Conservation (phyloP, 208 protist genomes). For the Novymonas esmeraldas region DNA sequence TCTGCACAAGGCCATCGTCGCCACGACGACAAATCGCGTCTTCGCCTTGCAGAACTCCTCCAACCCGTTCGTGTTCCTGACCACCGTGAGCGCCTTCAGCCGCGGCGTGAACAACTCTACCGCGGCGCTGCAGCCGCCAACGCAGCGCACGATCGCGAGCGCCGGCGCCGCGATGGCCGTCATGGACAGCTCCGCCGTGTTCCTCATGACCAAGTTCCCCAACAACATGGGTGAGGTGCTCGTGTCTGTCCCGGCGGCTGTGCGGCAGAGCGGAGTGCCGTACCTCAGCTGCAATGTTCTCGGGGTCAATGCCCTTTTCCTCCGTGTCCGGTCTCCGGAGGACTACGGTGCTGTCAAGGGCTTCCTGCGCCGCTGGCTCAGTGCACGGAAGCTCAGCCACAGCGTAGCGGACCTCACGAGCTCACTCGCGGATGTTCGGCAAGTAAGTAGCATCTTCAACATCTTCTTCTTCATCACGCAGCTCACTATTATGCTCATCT, state of each 20-base stretch:
- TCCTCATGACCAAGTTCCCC: constrained; percentile 47
- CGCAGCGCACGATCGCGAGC: not conserved
- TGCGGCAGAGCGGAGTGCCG: constrained; percentile 9
- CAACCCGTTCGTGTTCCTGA: constrained; percentile 9
- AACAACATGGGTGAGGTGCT: constrained; percentile 41
- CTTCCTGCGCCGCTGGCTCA: constrained; percentile 14
- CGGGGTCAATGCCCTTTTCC: constrained; percentile 2
- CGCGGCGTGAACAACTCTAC: constrained; percentile 12
- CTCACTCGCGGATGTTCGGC: constrained; percentile 29
- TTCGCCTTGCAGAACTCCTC: constrained; percentile 18
- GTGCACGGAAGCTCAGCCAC: constrained; percentile 1
- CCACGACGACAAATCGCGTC: constrained; percentile 31
- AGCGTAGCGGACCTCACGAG: constrained; percentile 18
- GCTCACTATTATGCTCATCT: constrained; percentile 89
- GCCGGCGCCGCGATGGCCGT: constrained; percentile 13
- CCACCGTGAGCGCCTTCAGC: not conserved
- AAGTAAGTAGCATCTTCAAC: constrained; percentile 67
- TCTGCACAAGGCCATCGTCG: constrained; percentile 28
- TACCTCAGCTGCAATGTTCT: constrained; percentile 32
- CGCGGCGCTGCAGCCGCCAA: not conserved
- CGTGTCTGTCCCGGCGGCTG: constrained; percentile 16
- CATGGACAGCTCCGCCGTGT: constrained; percentile 41
- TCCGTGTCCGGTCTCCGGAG: constrained; percentile 22
- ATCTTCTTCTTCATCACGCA: constrained; percentile 91
- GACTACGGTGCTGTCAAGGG: constrained; percentile 18